These are phyloP conservation scores for Mallotus japonicus DNA, from an alignment of 441 rosid genomes.

Conservation along the genomic window DNA sequence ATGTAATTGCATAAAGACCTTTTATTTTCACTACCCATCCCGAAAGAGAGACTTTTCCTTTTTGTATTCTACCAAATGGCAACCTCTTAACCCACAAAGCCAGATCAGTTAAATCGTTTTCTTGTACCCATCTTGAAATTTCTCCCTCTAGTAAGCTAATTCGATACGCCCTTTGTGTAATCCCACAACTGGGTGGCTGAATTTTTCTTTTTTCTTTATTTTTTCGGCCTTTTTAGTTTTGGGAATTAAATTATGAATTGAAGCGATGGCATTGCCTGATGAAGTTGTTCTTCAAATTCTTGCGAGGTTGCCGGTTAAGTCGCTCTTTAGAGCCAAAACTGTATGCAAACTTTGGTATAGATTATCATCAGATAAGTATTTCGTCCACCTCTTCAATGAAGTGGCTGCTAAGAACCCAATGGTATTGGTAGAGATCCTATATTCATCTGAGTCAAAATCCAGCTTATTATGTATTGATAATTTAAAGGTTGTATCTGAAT, in stretches of 20 bases:
- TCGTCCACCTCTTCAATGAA: slow-evolving; percentile 52
- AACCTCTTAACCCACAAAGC: neutral
- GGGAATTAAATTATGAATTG: slow-evolving; percentile 28
- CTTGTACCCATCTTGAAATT: slow-evolving; percentile 16
- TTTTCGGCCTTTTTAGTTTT: slow-evolving; percentile 22
- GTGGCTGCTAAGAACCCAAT: slow-evolving; percentile 47
- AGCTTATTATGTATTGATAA: slow-evolving; percentile 64
- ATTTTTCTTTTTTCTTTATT: neutral
- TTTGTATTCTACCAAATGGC: neutral
- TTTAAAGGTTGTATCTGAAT: slow-evolving; percentile 58
- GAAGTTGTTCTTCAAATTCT: slow-evolving; percentile 68
- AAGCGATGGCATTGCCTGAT: slow-evolving; percentile 52
- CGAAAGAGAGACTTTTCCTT: too few relatives aligned
- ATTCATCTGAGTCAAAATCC: slow-evolving; percentile 47
- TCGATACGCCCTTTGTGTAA: slow-evolving; percentile 12
- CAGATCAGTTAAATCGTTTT: slow-evolving; percentile 14
- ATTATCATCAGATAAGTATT: slow-evolving; percentile 59
- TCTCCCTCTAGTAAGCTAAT: slow-evolving; percentile 32
- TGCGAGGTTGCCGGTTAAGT: slow-evolving; percentile 70
- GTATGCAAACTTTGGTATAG: slow-evolving; percentile 76
- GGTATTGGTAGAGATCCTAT: slow-evolving; percentile 62
- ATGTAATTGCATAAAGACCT: neutral
- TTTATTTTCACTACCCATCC: neutral
- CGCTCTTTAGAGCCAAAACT: slow-evolving; percentile 58
- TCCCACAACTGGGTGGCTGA: slow-evolving; percentile 18